Percentiles rank a stretch among this genome's conserved stretches.
phyloP scores from a whole-genome alignment of 2,329 filamentous ascomycete species.

The Aspergillus vadensis region DNA sequence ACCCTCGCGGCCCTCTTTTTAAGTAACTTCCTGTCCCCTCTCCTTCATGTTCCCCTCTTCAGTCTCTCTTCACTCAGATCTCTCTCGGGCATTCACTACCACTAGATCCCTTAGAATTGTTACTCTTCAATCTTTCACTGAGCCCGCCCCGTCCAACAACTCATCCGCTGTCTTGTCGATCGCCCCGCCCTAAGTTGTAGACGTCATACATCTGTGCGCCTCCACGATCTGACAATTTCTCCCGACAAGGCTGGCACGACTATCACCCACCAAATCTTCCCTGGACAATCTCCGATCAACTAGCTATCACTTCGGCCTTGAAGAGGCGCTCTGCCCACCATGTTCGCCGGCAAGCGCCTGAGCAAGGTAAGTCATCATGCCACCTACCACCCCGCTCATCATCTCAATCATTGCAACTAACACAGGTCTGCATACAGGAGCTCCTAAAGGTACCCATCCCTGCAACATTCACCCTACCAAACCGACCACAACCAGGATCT shows the following conservation, averaged over 20 bases:
- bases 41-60: neutral
- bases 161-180: conserved; percentile 6
- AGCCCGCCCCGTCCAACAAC: neutral
- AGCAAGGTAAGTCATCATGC: conserved; percentile 43
- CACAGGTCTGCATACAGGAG: conserved; percentile 45
- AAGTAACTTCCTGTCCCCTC: neutral
- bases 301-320: neutral
- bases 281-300: neutral
- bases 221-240: conserved; percentile 3
- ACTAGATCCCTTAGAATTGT: neutral
- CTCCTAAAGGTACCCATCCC: conserved; percentile 53
- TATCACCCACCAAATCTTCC: neutral
- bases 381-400: neutral
- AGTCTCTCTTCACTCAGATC: neutral
- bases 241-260: neutral
- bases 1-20: neutral
- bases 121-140: neutral
- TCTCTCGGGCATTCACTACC: neutral
- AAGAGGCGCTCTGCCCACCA: conserved; percentile 24
- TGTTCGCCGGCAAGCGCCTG: conserved; percentile 55
- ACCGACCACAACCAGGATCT: neutral
- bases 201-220: conserved; percentile 25
- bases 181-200: conserved; percentile 19
- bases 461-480: neutral
- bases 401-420: conserved; percentile 23